These are phyloP conservation scores for Pseudogymnoascus sp. DNA, from an alignment of 2,329 filamentous ascomycete genomes.

Conservation along the genomic window DNA sequence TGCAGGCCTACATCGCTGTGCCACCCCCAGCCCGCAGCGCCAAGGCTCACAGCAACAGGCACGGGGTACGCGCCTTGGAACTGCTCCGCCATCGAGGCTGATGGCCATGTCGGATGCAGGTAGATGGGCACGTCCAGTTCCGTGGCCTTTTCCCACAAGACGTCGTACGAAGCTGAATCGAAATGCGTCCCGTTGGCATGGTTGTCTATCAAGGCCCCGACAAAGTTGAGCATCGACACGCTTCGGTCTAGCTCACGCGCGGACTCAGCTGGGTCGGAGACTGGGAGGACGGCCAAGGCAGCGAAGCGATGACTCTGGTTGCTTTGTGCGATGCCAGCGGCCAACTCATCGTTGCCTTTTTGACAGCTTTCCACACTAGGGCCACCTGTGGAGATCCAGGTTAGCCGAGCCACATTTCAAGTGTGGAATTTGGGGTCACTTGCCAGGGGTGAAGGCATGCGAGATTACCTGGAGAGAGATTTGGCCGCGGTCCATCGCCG, in stretches of 20 bases:
- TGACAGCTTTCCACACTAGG: neutral
- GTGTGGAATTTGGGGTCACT: neutral
- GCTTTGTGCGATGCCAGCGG: constrained; percentile 20
- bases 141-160: constrained; percentile 32
- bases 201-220: constrained; percentile 39
- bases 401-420: neutral
- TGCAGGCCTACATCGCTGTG: constrained; percentile 41
- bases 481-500: constrained; percentile 19
- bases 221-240: constrained; percentile 36
- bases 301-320: constrained; percentile 29
- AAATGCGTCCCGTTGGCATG: constrained; percentile 24
- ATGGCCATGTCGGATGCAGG: constrained; percentile 28
- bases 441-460: constrained; percentile 19
- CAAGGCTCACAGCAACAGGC: constrained; percentile 26
- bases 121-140: constrained; percentile 35
- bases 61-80: constrained; percentile 24
- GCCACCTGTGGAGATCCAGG: neutral
- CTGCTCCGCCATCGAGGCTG: constrained; percentile 17
- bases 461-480: constrained; percentile 23
- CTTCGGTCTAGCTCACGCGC: constrained; percentile 31
- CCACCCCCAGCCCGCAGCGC: constrained; percentile 39
- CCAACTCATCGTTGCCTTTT: constrained; percentile 27
- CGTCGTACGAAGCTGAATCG: constrained; percentile 32
- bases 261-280: constrained; percentile 29
- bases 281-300: constrained; percentile 35